These are phyloP conservation scores for Pestalotiopsis sp. DNA, from an alignment of 2,329 filamentous ascomycete species.

Conservation along the genomic window DNA sequence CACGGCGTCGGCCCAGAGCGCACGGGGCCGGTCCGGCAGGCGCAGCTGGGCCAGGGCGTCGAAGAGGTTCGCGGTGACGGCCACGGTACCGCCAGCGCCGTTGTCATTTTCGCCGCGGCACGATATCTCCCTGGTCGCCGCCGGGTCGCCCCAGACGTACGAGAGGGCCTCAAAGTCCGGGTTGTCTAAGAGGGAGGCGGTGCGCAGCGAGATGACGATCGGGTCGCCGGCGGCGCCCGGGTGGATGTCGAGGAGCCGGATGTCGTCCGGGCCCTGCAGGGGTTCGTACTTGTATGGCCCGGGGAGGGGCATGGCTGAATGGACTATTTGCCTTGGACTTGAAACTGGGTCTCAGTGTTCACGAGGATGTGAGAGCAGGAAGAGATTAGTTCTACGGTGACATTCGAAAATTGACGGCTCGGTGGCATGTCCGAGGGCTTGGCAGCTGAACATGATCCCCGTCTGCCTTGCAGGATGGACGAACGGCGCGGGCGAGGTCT, in stretches of 20 bases:
- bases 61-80: slow-evolving; percentile 10
- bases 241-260: slow-evolving; percentile 7
- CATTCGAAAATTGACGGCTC: too few relatives aligned
- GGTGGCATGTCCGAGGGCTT: too few relatives aligned
- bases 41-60: slow-evolving; percentile 9
- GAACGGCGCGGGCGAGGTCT: too few relatives aligned
- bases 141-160: slow-evolving; percentile 14
- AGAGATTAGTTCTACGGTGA: too few relatives aligned
- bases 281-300: not conserved
- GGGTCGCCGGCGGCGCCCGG: not conserved
- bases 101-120: not conserved
- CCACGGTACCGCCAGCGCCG: not conserved
- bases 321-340: too few relatives aligned
- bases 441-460: too few relatives aligned
- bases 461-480: too few relatives aligned
- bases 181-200: not conserved
- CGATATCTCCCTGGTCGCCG: not conserved
- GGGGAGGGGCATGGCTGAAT: not conserved
- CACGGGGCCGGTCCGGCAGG: not conserved
- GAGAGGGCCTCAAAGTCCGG: slow-evolving; percentile 16
- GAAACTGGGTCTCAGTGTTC: too few relatives aligned
- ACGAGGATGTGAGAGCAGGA: too few relatives aligned
- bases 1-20: slow-evolving; percentile 15
- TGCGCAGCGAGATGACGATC: not conserved
- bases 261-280: not conserved